Evolutionary conservation across 768 basidiomycete genomes (phyloP), one percentile per base, ranked within the genome.

Genomic region (Rhizopogon vulgaris): DNA sequence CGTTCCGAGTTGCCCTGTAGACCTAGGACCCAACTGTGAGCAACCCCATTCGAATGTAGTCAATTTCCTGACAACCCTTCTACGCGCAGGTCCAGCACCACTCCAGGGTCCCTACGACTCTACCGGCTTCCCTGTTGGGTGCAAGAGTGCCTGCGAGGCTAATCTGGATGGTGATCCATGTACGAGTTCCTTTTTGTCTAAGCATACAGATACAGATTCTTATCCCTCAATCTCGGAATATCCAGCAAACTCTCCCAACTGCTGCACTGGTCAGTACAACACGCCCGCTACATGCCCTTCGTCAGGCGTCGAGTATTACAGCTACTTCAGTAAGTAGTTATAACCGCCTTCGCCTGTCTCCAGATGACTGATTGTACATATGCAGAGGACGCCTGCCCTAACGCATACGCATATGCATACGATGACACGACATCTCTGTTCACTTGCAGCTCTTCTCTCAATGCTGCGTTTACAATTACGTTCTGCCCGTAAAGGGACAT

Each of bases 1-100:
- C 28, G 65, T 78, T 17, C 76, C 84, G 1, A 70, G 75, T 53
- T 88, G 84, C 60, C 69, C 79, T 2, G 80, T 84, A 30, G 84
- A 87, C 58, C 72, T 86, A 24, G 74, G 72, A 12, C 77, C 81
- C 0, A 71, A 77, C 54, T 87, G 84, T 83, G 39, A 30, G 65
- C 51, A 22, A 3, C 37, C 38, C 37, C 3, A 45, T 48, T 37
- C 12, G 14, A 2, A n/a, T 27, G 28, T 3, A 17, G 52, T 22
- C 10, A 51, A 52, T 48, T 6, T n/a, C 9, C 34, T 51, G 15
- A 54, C 42, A 4, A 8, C 2, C 3, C 12, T 25, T 14, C n/a
- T 22, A 6, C 12, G 48, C 36, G 30, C 58, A 78, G 80, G 80
- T 60, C 82, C 83, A 18, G 45, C 65, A 3, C 63, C 68, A 4